Conservation (phyloP, 1,284 basidiomycete genomes). For the Melampsora occidentalis region DNA sequence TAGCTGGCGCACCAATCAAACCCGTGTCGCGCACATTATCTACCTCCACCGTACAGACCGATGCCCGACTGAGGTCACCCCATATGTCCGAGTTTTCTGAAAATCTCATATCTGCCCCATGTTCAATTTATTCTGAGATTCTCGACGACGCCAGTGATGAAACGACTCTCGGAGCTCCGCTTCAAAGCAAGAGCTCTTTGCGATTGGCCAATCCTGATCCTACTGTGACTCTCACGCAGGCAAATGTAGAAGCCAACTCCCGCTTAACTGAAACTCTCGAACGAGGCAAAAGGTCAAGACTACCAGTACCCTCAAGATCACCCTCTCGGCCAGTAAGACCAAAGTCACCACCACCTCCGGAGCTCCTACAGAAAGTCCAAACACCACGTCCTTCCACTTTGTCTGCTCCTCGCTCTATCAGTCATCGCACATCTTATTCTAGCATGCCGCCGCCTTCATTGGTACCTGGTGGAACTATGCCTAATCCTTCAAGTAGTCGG, state of each 20-base stretch:
- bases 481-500: background rate
- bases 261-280: background rate
- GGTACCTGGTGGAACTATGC: background rate
- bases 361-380: slow-evolving; percentile 29
- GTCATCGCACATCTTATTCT: slow-evolving; percentile 32
- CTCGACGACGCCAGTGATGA: slow-evolving; percentile 20
- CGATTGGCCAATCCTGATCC: background rate
- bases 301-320: slow-evolving; percentile 8
- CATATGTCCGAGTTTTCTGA: slow-evolving; percentile 23
- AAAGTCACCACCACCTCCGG: slow-evolving; percentile 34
- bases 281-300: background rate
- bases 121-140: slow-evolving; percentile 20
- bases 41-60: background rate
- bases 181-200: background rate
- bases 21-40: background rate
- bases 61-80: slow-evolving; percentile 6
- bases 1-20: background rate
- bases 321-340: slow-evolving; percentile 24
- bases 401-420: slow-evolving; percentile 4
- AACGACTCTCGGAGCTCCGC: slow-evolving; percentile 19
- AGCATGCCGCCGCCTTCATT: slow-evolving; percentile 43
- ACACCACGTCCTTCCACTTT: slow-evolving; percentile 14
- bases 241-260: slow-evolving; percentile 3
- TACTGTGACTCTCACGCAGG: slow-evolving; percentile 10
- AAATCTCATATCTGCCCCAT: slow-evolving; percentile 17